Percentiles rank a stretch among this genome's conserved stretches.
phyloP scores from a whole-genome alignment of 805 yeast genomes.

The Yarrowia keelungensis region DNA sequence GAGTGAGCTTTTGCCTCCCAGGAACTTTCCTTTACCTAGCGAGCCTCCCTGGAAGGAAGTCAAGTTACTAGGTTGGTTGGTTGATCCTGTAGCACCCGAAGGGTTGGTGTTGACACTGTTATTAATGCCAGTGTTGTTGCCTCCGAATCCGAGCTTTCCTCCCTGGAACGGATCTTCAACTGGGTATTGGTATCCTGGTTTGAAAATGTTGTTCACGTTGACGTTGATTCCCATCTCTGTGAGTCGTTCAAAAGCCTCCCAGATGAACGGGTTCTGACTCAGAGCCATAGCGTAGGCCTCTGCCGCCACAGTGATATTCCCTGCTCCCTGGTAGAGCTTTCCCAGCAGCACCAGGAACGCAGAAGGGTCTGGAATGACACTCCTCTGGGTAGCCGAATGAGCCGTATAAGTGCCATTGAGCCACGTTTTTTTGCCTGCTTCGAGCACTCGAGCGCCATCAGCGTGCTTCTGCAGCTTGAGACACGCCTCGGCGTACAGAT shows the following conservation, averaged over 20 bases:
- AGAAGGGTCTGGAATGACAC: conserved; percentile 67
- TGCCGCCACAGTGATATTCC: conserved; percentile 69
- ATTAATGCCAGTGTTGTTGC: neutral
- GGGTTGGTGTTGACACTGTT: conserved; percentile 14
- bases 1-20: conserved; percentile 25
- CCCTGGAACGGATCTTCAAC: conserved; percentile 30
- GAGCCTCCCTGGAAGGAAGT: conserved; percentile 18
- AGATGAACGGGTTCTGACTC: conserved; percentile 76
- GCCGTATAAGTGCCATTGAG: conserved; percentile 7
- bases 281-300: conserved; percentile 72
- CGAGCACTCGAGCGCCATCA: conserved; percentile 60
- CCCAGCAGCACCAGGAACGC: conserved; percentile 74
- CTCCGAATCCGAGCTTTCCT: conserved; percentile 9
- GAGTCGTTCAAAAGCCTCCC: conserved; percentile 84
- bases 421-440: conserved; percentile 39
- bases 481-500: conserved; percentile 73
- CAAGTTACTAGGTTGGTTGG: neutral
- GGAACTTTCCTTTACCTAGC: conserved; percentile 28
- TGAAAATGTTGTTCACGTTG: conserved; percentile 56
- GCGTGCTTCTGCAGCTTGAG: conserved; percentile 59
- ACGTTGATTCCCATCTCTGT: conserved; percentile 75
- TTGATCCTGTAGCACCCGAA: neutral
- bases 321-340: conserved; percentile 63
- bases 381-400: conserved; percentile 42
- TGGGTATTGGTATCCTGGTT: conserved; percentile 36